Conservation (phyloP, 2,329 filamentous ascomycete species). For the Ascochyta lentis region DNA sequence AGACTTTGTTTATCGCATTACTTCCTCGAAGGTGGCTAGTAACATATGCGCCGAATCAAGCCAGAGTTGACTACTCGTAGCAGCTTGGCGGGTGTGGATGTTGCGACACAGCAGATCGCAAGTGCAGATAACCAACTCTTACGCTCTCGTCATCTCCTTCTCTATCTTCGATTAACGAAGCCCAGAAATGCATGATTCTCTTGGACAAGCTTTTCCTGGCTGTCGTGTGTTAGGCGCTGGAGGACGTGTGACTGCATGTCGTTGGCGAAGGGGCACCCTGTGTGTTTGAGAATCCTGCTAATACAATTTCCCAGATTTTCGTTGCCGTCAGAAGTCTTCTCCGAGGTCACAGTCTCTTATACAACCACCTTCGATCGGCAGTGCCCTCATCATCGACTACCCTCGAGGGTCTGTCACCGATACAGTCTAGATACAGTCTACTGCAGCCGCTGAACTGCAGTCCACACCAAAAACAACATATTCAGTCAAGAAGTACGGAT, state of each 20-base stretch:
- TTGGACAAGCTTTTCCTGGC: background rate
- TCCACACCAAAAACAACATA: no score
- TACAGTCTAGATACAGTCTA: no score
- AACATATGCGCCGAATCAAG: background rate
- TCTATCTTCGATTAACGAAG: background rate
- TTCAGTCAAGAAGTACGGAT: no score
- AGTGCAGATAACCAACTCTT: background rate
- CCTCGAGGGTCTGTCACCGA: no score
- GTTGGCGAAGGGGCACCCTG: slow-evolving; percentile 7
- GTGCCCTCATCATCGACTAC: background rate
- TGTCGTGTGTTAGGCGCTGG: background rate
- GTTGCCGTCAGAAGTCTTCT: background rate
- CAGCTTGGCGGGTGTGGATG: background rate
- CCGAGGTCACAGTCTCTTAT: background rate
- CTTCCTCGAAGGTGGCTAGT: background rate
- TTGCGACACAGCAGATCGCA: background rate
- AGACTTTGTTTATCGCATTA: no score
- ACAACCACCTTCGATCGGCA: background rate
- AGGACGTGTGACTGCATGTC: background rate
- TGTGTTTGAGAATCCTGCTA: slow-evolving; percentile 4
- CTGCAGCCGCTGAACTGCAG: no score
- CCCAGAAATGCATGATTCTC: background rate
- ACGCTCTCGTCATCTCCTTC: background rate
- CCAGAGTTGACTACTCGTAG: no score
- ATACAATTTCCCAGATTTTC: background rate